Evolutionary conservation across 2,329 filamentous ascomycete genomes (phyloP), one percentile per base, ranked within the genome.

Genomic region (Xylaria sp.): DNA sequence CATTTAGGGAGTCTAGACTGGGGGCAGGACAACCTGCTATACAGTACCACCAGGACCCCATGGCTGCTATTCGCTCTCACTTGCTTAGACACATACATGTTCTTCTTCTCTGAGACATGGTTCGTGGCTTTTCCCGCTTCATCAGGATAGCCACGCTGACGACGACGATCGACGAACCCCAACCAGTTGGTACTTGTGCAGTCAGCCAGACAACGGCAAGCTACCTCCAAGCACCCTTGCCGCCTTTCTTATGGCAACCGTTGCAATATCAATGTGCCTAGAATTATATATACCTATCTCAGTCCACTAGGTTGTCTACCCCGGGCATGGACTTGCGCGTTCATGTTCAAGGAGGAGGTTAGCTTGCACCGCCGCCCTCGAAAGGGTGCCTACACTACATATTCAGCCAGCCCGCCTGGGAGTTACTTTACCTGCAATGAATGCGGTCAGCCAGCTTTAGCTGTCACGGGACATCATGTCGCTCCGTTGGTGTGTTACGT

Each of bases 1-100:
- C 61, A 64, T 53, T 61, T 51, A 46, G 52, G 31, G 17, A 37
- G 28, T 57, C 61, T 25, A 49, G 51, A 63, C 47, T 54, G 57
- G 51, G n/a, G 47, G 31, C n/a, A 40, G 14, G n/a, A 14, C n/a
- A 47, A 23, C 15, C 14, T 6, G 2, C 12, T 40, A 12, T 40
- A 40, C 37, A 15, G 14, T 4, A 40, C 15, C 40, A 42, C 40
- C 17, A 19, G n/a, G 15, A 28, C 42, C 11, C 4, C 25, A 45
- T 21, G n/a, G n/a, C n/a, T n/a, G n/a, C n/a, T n/a, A n/a, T n/a
- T n/a, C n/a, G n/a, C n/a, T n/a, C n/a, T n/a, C n/a, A n/a, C n/a
- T n/a, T n/a, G n/a, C n/a, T n/a, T n/a, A n/a, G n/a, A n/a, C n/a
- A n/a, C n/a, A n/a, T n/a, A n/a, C n/a, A n/a, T n/a, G n/a, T n/a